phyloP scores from a whole-genome alignment of 2,329 filamentous ascomycete species.

The Corynespora cassiicola region DNA sequence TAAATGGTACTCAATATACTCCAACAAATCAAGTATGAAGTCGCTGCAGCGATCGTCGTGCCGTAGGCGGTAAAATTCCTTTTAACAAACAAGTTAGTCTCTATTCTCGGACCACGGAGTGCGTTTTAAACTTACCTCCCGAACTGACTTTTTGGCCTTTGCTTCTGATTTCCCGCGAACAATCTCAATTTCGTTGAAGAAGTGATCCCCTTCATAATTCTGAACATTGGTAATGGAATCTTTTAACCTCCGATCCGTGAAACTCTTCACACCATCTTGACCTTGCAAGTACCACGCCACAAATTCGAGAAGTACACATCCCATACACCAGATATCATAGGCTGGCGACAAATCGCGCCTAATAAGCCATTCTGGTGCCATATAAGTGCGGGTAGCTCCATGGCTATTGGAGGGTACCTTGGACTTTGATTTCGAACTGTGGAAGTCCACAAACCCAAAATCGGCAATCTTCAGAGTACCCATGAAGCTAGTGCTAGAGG shows the following conservation, averaged over 20 bases:
- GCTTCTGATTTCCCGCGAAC: background rate
- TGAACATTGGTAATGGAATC: background rate
- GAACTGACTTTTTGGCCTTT: background rate
- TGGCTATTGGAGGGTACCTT: background rate
- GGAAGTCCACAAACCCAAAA: conserved; percentile 15
- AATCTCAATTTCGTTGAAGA: conserved; percentile 3
- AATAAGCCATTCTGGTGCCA: conserved; percentile 10
- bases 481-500: background rate
- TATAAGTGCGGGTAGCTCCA: conserved; percentile 8
- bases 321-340: conserved; percentile 87
- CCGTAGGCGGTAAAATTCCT: conserved; percentile 2
- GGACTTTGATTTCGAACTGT: conserved; percentile 1
- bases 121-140: background rate
- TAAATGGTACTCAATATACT: conserved; percentile 6
- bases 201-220: conserved; percentile 1
- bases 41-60: conserved; percentile 2
- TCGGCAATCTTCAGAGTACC: conserved; percentile 8
- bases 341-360: background rate
- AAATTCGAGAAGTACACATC: conserved; percentile 83
- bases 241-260: background rate
- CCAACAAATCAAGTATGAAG: conserved; percentile 4
- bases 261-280: conserved; percentile 1
- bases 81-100: background rate
- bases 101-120: background rate
- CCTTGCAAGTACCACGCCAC: conserved; percentile 9